Evolutionary conservation across 768 basidiomycete genomes (phyloP), one percentile per base, ranked within the genome.

Genomic region (Pulveroboletus frians): DNA sequence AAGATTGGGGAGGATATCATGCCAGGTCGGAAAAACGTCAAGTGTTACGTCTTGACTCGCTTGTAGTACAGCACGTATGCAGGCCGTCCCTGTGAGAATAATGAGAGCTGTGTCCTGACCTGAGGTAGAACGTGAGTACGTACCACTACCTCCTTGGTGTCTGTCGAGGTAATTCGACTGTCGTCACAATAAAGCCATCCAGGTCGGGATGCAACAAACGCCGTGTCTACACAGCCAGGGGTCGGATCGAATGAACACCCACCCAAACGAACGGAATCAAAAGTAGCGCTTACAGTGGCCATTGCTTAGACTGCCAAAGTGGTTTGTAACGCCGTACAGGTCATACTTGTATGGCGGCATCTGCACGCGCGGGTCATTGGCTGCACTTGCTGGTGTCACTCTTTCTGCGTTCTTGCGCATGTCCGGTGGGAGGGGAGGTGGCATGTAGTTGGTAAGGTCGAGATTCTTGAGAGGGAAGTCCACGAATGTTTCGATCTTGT

Each of bases 111-210:
- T 13, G 27, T n/a, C 27, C 27, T 9, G 13, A 37, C 6, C 36
- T 11, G 8, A 15, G 11, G n/a, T 15, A 27, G 14, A 39, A n/a
- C 23, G 8, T 17, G 9, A 21, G 64, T 6, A 75, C 88, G 57
- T 61, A 94, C 91, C 44, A 92, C 86, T 5, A 96, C 87, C 64
- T 93, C 85, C 61, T 80, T 86, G 41, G 83, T 73, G 45, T 90
- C 83, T 26, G 81, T 83, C 38, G 76, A 62, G 42, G 81, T 81
- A 51, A 97, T 77, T 58, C 87, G 88, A 60, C 92, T 93, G 66
- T 98, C 95, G 60, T 96, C 93, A 64, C 92, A 94, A 60, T 90
- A 90, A 64, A 85, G 71, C 96, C 96, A 99, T 32, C 88, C 84
- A 30, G 88, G 85, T 46, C 84, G 76, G 14, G 88, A 91, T 31